phyloP scores from a whole-genome alignment of 2,329 filamentous ascomycete species.

The Colletotrichum cordylinicola region DNA sequence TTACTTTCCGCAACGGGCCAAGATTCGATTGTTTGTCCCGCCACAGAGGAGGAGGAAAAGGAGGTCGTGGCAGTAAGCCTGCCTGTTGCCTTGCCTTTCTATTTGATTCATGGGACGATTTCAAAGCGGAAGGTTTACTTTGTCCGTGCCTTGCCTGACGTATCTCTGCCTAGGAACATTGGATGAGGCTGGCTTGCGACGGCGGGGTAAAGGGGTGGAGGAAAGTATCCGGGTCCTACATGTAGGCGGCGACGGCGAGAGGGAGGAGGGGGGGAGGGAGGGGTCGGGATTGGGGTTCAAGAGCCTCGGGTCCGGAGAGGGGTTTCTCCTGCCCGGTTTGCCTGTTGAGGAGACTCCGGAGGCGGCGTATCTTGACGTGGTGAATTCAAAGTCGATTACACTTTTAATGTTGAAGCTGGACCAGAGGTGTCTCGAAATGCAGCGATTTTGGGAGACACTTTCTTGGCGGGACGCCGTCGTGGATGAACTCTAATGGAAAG shows the following conservation, averaged over 20 bases:
- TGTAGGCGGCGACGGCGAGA: not conserved
- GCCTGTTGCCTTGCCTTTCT: not conserved
- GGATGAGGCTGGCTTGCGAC: not conserved
- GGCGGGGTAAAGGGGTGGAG: not conserved
- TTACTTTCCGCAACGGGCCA: not conserved
- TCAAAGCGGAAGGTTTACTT: not conserved
- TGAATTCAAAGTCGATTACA: not conserved
- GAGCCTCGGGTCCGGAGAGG: constrained; percentile 12
- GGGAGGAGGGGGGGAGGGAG: not conserved
- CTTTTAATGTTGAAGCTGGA: not conserved
- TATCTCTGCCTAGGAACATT: not conserved
- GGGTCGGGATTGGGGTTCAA: not conserved
- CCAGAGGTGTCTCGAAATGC: not conserved
- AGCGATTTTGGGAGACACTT: not conserved
- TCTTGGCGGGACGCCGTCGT: not conserved
- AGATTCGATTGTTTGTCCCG: not conserved
- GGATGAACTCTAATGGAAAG: constrained; percentile 13
- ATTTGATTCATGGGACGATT: not conserved
- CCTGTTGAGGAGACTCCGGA: not conserved
- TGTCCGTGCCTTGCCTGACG: constrained; percentile 1
- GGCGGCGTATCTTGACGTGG: not conserved
- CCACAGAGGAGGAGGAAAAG: not conserved
- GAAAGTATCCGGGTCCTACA: not conserved
- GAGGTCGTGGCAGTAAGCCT: not conserved
- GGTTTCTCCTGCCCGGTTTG: not conserved